Percentiles rank a stretch among this genome's conserved stretches.
Conservation (phyloP, 345 rosid genomes). For the Kandelia obovata region DNA sequence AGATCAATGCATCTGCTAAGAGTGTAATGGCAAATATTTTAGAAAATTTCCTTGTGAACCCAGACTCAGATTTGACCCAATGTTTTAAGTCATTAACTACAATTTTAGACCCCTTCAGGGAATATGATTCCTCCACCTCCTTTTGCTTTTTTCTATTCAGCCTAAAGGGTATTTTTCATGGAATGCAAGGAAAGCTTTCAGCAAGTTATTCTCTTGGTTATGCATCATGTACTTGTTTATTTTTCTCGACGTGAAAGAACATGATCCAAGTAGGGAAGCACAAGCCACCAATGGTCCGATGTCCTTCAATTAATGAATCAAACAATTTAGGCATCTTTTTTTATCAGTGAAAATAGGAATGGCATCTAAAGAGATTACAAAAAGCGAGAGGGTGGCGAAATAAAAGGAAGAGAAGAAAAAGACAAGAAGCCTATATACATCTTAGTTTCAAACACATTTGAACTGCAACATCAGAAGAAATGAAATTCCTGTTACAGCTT, state of each 20-base stretch:
- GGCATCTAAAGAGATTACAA: constrained; percentile 26
- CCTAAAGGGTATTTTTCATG: constrained; percentile 10
- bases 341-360: constrained; percentile 23
- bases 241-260: neutral
- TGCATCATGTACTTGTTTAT: neutral
- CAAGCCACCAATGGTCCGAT: neutral
- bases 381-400: neutral
- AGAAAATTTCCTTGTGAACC: too few relatives aligned
- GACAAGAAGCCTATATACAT: constrained; percentile 21
- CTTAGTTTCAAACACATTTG: constrained; percentile 11
- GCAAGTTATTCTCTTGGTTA: neutral
- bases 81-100: neutral
- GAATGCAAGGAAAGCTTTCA: constrained; percentile 8
- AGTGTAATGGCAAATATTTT: too few relatives aligned
- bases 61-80: too few relatives aligned
- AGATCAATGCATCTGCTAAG: too few relatives aligned
- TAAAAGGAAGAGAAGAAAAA: neutral
- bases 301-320: constrained; percentile 14
- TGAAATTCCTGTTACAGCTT: constrained; percentile 45
- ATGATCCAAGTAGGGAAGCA: constrained; percentile 12
- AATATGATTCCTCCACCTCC: constrained; percentile 1
- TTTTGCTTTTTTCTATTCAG: neutral
- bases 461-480: constrained; percentile 17
- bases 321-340: constrained; percentile 36
- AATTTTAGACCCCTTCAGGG: neutral